Base-by-base conservation (phyloP, 129 eudicot genomes). In the Deinandra increscens region DNA sequence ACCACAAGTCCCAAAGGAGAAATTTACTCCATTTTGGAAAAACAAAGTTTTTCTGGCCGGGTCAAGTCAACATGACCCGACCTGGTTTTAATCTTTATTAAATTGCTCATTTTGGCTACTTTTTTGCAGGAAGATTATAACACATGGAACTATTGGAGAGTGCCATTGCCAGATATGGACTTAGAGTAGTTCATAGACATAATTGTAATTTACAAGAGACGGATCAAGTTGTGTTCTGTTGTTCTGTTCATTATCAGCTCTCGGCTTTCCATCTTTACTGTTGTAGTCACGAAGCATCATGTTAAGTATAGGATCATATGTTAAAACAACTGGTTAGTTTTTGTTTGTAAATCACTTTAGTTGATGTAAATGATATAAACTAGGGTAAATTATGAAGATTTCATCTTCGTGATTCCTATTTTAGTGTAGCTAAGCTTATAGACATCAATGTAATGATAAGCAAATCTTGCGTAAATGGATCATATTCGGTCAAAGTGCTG, bases 91-190 rank as follows among this genome's bases (percentile, higher is more conserved):
- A 53, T 20, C n/a, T 5, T 19, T 53, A 53, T 9, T 22, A 18
- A 50, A 14, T 9, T n/a, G n/a, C 14, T 2, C 33, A 5, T 53
- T 20, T 6, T 33, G 12, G 38, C 14, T 11, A 8, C 34, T 42
- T 39, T 33, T 36, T 33, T 79, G 75, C 97, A 91, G 96, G 98
- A 89, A 78, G 91, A 85, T 68, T 93, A 69, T 74, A 92, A 88
- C 78, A 60, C 87, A 9, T 87, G 88, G 95, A 91, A 91, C 55
- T 88, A 84, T 56, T 91, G 98, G 98, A 86, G 72, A 76, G 14
- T 91, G 87, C 98, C 98, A 6, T 60, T 91, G 83, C 83, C 86
- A 23, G 96, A 88, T 4, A 60, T 86, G 3, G 96, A 86, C 69
- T 78, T 56, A 82, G 77, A 84, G 79, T 79, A 33, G 56, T 49